Conservation (phyloP, 257 asterid genomes). For the Euphrasia confusa region DNA sequence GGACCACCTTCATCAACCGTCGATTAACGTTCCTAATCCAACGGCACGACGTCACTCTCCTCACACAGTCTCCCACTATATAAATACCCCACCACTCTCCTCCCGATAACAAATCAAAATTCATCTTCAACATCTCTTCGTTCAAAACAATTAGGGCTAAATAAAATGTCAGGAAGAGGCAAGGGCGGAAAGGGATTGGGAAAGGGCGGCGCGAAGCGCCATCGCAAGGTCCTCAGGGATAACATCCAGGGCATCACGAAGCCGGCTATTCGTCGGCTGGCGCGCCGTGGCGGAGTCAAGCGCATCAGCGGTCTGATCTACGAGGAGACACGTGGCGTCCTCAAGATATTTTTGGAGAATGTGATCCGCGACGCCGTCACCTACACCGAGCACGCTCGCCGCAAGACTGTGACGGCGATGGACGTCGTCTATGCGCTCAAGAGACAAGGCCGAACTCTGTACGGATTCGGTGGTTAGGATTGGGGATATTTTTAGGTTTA, state of each 20-base stretch:
- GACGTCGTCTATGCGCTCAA: conserved; percentile 7
- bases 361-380: too few species aligned
- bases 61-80: neutral
- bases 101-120: too few species aligned
- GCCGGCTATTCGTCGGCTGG: conserved; percentile 40
- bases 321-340: too few species aligned
- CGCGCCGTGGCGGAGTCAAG: conserved; percentile 47
- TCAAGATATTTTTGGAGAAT: too few species aligned
- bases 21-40: neutral
- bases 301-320: conserved; percentile 30
- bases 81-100: neutral
- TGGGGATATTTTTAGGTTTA: neutral
- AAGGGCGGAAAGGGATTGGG: neutral
- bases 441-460: conserved; percentile 46
- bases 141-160: neutral
- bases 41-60: neutral
- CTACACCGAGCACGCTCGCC: too few species aligned
- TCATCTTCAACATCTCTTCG: neutral
- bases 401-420: too few species aligned
- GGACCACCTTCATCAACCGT: neutral
- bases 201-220: neutral
- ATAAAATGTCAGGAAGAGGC: neutral
- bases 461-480: conserved; percentile 38
- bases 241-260: too few species aligned
- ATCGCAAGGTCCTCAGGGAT: too few species aligned